Conservation (phyloP, 139 green algal genomes). For the Haematococcus lacustris region DNA sequence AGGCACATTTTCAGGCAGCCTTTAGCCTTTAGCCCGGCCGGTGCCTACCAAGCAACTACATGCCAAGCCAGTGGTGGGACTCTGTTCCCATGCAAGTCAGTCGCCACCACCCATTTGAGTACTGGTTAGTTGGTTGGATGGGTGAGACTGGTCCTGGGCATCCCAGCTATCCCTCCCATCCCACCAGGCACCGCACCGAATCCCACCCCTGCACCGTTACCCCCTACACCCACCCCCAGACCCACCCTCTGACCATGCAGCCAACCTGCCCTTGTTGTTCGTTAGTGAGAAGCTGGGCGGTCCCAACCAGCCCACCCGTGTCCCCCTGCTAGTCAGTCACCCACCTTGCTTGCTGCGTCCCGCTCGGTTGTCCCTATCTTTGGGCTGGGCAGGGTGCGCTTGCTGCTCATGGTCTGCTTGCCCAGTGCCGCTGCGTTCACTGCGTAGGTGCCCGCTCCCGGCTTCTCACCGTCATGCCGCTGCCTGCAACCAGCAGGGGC, state of each 20-base stretch:
- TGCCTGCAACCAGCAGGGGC: not conserved
- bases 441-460: conserved; percentile 44
- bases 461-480: conserved; percentile 16
- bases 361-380: conserved; percentile 48
- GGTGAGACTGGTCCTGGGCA: not conserved
- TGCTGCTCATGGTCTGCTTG: conserved; percentile 41
- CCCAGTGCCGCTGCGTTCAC: conserved; percentile 34
- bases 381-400: conserved; percentile 42
- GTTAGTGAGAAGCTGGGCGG: no score
- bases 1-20: not conserved
- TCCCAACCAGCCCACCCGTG: no score
- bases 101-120: not conserved
- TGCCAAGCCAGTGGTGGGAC: not conserved
- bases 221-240: no score
- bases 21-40: not conserved
- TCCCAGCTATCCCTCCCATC: no score
- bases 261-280: no score
- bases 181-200: no score
- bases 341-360: conserved; percentile 45
- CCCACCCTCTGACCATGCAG: no score
- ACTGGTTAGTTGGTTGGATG: not conserved
- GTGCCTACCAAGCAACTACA: not conserved
- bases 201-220: no score
- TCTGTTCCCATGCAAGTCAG: not conserved
- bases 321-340: no score